Evolutionary conservation across 495 filamentous ascomycete genomes (phyloP).

Genomic region (Clohesyomyces aquaticus): DNA sequence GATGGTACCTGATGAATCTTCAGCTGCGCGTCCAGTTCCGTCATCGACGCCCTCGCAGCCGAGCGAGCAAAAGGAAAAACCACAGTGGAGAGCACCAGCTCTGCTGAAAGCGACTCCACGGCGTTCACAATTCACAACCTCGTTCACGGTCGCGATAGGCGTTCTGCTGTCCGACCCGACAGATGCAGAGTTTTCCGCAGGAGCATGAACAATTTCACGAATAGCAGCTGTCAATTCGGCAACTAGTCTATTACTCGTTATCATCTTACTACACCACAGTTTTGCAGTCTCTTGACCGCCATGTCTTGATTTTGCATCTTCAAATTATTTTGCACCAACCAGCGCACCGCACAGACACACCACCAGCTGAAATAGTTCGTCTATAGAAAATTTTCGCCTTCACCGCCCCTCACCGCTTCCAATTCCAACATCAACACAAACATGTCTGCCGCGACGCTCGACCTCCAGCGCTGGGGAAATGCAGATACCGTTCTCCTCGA

Average conservation of each 20-base stretch:
- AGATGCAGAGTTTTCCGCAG: constrained; percentile 7
- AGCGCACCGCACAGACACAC: constrained; percentile 13
- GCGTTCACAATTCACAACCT: not conserved
- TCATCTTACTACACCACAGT: constrained; percentile 15
- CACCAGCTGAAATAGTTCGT: constrained; percentile 8
- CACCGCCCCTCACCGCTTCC: constrained; percentile 35
- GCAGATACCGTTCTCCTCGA: constrained; percentile 45
- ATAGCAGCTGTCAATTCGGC: constrained; percentile 21
- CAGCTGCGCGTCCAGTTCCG: not conserved
- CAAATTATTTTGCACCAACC: constrained; percentile 26
- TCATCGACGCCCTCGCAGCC: not conserved
- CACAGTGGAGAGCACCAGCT: not conserved
- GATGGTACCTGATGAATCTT: no score
- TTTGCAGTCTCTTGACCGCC: constrained; percentile 23
- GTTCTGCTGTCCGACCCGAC: constrained; percentile 10
- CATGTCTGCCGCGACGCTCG: constrained; percentile 34
- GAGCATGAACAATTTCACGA: constrained; percentile 3
- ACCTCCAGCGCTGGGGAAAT: constrained; percentile 31
- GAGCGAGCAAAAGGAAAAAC: constrained; percentile 1
- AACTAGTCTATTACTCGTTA: constrained; percentile 1
- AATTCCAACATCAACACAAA: constrained; percentile 24
- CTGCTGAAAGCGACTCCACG: not conserved
- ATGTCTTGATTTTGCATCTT: constrained; percentile 15
- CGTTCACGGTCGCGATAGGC: not conserved
- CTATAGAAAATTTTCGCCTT: constrained; percentile 33